phyloP scores from a whole-genome alignment of 1,284 basidiomycete genomes.

The Pyrrhoderma lamaoense region DNA sequence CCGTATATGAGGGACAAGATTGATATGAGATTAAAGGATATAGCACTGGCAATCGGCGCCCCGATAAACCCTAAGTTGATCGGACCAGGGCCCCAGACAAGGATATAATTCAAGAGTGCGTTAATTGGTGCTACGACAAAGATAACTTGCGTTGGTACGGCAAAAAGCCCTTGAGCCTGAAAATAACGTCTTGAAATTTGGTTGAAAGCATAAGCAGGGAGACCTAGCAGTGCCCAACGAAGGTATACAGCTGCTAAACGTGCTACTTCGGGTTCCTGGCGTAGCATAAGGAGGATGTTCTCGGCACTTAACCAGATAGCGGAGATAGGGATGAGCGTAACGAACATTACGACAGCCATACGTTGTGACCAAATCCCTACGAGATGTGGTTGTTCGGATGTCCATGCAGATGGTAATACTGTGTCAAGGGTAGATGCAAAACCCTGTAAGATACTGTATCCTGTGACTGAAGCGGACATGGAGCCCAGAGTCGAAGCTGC shows the following conservation, averaged over 20 bases:
- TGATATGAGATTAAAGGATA: constrained; percentile 83
- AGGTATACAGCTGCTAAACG: constrained; percentile 72
- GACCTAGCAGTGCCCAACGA: constrained; percentile 68
- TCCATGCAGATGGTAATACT: constrained; percentile 87
- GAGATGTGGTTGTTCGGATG: constrained; percentile 70
- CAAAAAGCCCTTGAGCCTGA: constrained; percentile 84
- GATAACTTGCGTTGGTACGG: constrained; percentile 82
- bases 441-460: constrained; percentile 75
- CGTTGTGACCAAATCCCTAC: constrained; percentile 90
- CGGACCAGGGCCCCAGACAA: constrained; percentile 80
- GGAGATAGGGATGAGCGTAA: constrained; percentile 53
- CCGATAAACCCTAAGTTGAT: constrained; percentile 87
- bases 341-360: constrained; percentile 70
- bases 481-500: constrained; percentile 82
- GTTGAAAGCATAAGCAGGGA: constrained; percentile 86
- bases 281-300: constrained; percentile 65
- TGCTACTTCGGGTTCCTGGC: constrained; percentile 86
- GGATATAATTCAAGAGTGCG: constrained; percentile 72
- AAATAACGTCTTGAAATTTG: constrained; percentile 73
- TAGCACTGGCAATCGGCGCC: constrained; percentile 84
- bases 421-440: constrained; percentile 84
- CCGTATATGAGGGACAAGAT: constrained; percentile 68
- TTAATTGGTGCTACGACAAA: constrained; percentile 85
- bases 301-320: constrained; percentile 80
- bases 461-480: constrained; percentile 77